Evolutionary conservation across 108 stramenopile species (phyloP), one percentile per base, ranked within the genome.

Genomic region (Heterococcus sp.): DNA sequence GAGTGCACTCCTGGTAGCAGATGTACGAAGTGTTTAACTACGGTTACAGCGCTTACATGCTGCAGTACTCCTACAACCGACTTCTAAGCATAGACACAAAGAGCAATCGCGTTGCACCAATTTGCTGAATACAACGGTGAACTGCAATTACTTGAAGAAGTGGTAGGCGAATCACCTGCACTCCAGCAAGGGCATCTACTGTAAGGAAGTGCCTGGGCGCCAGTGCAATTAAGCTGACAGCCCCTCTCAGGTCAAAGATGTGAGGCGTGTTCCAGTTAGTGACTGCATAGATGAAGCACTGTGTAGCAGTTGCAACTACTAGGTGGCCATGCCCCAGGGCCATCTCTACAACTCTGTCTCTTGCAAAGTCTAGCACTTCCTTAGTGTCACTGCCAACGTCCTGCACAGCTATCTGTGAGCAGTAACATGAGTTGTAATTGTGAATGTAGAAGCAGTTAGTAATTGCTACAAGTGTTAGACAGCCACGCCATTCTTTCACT

Each of bases 281-380:
- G 38, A 85, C 37, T 31, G 37, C 46, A 74, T 92, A 91, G 30
- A 92, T 72, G 73, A 68, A 89, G 72, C 86, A 87, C 75, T 92
- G 90, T n/a, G 79, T 30, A n/a, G 74, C 46, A 14, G 89, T 90
- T 14, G 72, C 69, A 21, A 90, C 90, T 34, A 92, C 82, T 28
- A 91, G 78, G 71, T 90, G 78, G 64, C 86, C 90, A 66, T 70
- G 82, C 1, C 74, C 90, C 31, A 92, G 38, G 28, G 79, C 65
- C 66, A 91, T 73, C 38, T 90, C 88, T 11, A 90, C 83, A n/a
- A 92, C 79, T 1, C 90, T 73, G 68, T 88, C 89, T 0, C 89
- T 81, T 37, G 83, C 37, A 31, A 88, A 83, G 21, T 88, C 88
- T 5, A 90, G 65, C 35, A 75, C 75, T 65, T 91, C 90, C 28